These are phyloP conservation scores for Baudoinia panamericana DNA, from an alignment of 495 filamentous ascomycete species.

Conservation along the genomic window DNA sequence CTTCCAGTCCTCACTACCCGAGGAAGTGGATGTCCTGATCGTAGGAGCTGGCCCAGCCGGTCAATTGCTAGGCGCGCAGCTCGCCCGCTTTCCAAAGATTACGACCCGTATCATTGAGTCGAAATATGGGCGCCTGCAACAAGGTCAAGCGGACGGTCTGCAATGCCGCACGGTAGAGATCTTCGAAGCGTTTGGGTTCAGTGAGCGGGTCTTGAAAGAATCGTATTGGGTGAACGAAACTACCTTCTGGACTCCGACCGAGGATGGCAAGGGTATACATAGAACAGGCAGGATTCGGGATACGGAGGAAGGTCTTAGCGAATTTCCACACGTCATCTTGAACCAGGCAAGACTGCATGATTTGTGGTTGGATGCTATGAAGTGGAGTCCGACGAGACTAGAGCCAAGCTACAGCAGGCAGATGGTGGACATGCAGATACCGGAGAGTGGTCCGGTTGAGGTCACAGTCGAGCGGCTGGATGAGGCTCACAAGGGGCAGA, in stretches of 20 bases:
- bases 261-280: slow-evolving; percentile 36
- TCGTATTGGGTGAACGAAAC: slow-evolving; percentile 57
- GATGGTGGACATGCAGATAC: slow-evolving; percentile 25
- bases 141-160: slow-evolving; percentile 71
- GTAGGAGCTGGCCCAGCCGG: slow-evolving; percentile 57
- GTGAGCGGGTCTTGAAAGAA: slow-evolving; percentile 57
- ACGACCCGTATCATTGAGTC: slow-evolving; percentile 51
- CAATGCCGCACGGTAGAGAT: slow-evolving; percentile 73
- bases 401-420: slow-evolving; percentile 25
- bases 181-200: slow-evolving; percentile 63
- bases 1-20: slow-evolving; percentile 16
- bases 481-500: slow-evolving; percentile 36
- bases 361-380: slow-evolving; percentile 23
- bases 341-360: slow-evolving; percentile 50
- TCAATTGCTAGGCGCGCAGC: slow-evolving; percentile 53
- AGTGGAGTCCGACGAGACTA: slow-evolving; percentile 21
- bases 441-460: slow-evolving; percentile 7
- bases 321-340: slow-evolving; percentile 61
- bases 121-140: slow-evolving; percentile 43
- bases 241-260: slow-evolving; percentile 29
- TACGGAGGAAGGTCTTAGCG: slow-evolving; percentile 49
- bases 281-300: slow-evolving; percentile 45
- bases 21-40: slow-evolving; percentile 44
- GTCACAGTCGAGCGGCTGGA: slow-evolving; percentile 16
- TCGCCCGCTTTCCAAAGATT: slow-evolving; percentile 44